Conservation (phyloP, 2,329 filamentous ascomycete genomes). For the Colletotrichum sp. region DNA sequence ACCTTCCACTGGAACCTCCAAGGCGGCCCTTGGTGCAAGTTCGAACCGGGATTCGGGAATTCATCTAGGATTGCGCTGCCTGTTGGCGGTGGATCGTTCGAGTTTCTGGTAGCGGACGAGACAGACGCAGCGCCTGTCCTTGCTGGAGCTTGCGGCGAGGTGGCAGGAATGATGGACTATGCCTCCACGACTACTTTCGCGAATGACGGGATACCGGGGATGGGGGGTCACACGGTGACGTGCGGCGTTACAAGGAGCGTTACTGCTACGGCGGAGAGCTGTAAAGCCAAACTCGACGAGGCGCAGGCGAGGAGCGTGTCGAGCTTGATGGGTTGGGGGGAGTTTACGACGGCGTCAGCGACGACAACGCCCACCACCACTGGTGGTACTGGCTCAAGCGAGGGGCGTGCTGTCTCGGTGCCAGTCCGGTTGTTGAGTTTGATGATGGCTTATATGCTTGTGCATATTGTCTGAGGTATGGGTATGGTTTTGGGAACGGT, state of each 20-base stretch:
- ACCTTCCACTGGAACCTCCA: not conserved
- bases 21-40: not conserved
- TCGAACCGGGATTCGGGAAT: not conserved
- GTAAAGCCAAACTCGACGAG: not conserved
- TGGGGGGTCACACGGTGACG: not conserved
- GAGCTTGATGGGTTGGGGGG: not conserved
- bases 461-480: not conserved
- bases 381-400: not conserved
- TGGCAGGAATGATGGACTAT: not conserved
- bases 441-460: not conserved
- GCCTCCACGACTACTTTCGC: not conserved
- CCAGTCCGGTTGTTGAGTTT: not conserved
- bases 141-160: not conserved
- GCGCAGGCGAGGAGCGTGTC: slow-evolving; percentile 5
- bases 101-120: not conserved
- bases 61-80: not conserved
- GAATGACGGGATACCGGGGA: not conserved
- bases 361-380: slow-evolving; percentile 1
- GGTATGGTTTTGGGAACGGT: not conserved
- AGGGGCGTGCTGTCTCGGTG: not conserved
- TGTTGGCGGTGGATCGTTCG: not conserved
- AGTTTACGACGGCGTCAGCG: slow-evolving; percentile 24
- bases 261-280: not conserved
- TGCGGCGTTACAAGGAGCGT: not conserved
- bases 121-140: not conserved